phyloP scores from a whole-genome alignment of 2,329 filamentous ascomycete genomes.

The Claviceps quebecensis region DNA sequence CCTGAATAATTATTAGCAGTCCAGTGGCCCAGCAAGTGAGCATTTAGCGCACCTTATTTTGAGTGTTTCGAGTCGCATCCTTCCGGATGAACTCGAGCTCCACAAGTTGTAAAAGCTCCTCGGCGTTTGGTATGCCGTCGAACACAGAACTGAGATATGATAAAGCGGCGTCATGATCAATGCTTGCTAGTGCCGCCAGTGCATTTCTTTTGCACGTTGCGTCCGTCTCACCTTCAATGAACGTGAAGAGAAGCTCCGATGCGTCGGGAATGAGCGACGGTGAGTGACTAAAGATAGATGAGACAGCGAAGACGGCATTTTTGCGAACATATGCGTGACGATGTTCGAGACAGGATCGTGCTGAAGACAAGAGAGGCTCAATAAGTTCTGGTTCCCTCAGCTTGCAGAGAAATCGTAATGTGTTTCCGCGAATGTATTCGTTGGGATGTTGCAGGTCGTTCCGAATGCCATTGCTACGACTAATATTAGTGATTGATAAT shows the following conservation, averaged over 20 bases:
- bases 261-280: slow-evolving; percentile 90
- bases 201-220: slow-evolving; percentile 96
- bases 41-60: slow-evolving; percentile 61
- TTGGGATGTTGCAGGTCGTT: slow-evolving; percentile 96
- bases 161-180: slow-evolving; percentile 86
- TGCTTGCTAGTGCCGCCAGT: slow-evolving; percentile 78
- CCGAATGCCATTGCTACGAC: slow-evolving; percentile 77
- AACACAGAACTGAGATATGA: slow-evolving; percentile 81
- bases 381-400: slow-evolving; percentile 90
- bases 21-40: slow-evolving; percentile 13
- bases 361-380: slow-evolving; percentile 85
- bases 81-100: slow-evolving; percentile 97
- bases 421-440: slow-evolving; percentile 96
- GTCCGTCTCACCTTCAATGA: slow-evolving; percentile 83
- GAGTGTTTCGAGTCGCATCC: slow-evolving; percentile 84
- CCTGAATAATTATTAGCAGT: slow-evolving; percentile 30
- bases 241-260: slow-evolving; percentile 76
- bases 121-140: slow-evolving; percentile 84
- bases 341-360: slow-evolving; percentile 84
- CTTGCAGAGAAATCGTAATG: slow-evolving; percentile 94
- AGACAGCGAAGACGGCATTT: slow-evolving; percentile 89
- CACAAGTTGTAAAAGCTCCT: slow-evolving; percentile 83
- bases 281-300: slow-evolving; percentile 83
- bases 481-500: background rate
- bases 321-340: slow-evolving; percentile 96